Evolutionary conservation across 768 basidiomycete species (phyloP), one percentile per base, ranked within the genome.

Genomic region (Kwoniella dendrophila): DNA sequence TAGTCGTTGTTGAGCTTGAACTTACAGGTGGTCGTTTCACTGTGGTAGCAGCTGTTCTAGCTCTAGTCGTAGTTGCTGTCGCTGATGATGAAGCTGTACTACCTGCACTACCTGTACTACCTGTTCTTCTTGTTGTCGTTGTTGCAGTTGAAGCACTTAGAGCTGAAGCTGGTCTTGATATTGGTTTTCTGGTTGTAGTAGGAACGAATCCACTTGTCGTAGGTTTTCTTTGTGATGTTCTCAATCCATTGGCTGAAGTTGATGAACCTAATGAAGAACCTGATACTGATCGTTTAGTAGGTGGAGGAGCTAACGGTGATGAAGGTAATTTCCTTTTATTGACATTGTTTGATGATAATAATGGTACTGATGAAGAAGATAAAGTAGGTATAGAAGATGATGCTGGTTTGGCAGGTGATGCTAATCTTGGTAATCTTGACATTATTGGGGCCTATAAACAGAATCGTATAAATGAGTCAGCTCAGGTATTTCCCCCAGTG

Each of bases 261-360:
- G 72, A 69, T 27, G 34, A 20, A 2, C 56, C 61, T 14, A 64
- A 30, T 0, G 65, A 32, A 7, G 24, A 41, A 3, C 50, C 61
- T 34, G 68, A 66, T 29, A 48, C 59, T 4, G 33, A 27, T 38
- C 53, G 50, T 27, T 67, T 68, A 32, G 48, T 43, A 7, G 68
- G 66, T 26, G 60, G 60, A 5, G 60, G 60, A 2, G 32, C 48
- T 24, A 62, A 30, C 14, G 69, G 70, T 7, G 68, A 68, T 5
- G 74, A 69, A 18, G 74, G 63, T 4, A 55, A n/a, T 59, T 75
- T 69, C 18, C 74, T 63, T 52, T 75, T 75, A 56, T 66, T 64
- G 20, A 49, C 61, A 41, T 66, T 62, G 51, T 32, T 47, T 2
- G 59, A 54, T 20, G 62, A 40, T 12, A 63, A 4, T 18, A 68